These are phyloP conservation scores for Saposhnikovia divaricata DNA, from an alignment of 129 eudicot species.

Conservation along the genomic window DNA sequence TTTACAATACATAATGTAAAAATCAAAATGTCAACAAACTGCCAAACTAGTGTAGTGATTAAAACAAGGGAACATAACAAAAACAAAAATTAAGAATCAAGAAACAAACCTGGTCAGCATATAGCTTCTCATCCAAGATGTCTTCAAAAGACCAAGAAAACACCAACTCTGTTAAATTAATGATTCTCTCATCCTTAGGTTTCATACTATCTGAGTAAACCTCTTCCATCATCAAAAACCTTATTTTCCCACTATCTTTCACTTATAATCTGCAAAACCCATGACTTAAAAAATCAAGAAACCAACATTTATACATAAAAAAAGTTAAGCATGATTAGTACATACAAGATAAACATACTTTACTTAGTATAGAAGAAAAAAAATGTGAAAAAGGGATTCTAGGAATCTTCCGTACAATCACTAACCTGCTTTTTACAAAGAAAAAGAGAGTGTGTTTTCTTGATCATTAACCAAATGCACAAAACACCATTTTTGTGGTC, in stretches of 20 bases:
- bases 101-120: slow-evolving; percentile 33
- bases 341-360: not conserved
- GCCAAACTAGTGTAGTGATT: not conserved
- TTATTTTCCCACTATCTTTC: not conserved
- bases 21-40: not conserved
- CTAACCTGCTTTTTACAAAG: slow-evolving; percentile 6
- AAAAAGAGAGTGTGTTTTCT: not conserved
- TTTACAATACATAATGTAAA: not conserved
- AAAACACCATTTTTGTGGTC: not conserved
- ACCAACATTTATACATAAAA: not conserved
- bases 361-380: not conserved
- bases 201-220: not conserved
- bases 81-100: not conserved
- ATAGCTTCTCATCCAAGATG: slow-evolving; percentile 32
- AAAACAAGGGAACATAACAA: not conserved
- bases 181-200: not conserved
- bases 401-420: slow-evolving; percentile 14
- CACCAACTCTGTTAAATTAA: slow-evolving; percentile 26
- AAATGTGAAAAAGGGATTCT: not conserved
- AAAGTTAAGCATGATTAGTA: not conserved
- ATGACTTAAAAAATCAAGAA: not conserved
- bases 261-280: not conserved
- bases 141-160: slow-evolving; percentile 56
- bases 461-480: not conserved
- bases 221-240: slow-evolving; percentile 1